Conservation (phyloP, 208 protist genomes). For the Sergeia podlipaevii region DNA sequence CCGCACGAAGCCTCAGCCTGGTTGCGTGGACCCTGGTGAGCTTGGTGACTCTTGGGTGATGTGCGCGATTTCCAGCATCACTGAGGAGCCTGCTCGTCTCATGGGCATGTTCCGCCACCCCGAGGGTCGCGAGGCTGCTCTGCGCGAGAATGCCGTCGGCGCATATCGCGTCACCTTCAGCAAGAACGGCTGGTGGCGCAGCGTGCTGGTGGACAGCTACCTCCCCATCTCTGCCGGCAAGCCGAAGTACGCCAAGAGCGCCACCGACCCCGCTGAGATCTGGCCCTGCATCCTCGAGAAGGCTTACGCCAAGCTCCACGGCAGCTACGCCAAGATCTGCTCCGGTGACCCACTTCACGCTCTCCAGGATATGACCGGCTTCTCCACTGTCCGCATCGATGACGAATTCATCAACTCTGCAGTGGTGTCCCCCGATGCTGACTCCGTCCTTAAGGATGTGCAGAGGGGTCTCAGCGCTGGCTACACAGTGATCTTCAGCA, state of each 20-base stretch:
- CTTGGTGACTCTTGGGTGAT: conserved; percentile 86
- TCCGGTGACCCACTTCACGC: conserved; percentile 87
- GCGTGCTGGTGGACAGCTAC: conserved; percentile 86
- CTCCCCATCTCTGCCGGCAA: conserved; percentile 54
- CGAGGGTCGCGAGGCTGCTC: conserved; percentile 29
- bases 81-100: conserved; percentile 42
- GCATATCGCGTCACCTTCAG: conserved; percentile 88
- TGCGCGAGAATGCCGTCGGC: conserved; percentile 51
- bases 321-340: conserved; percentile 75
- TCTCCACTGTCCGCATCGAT: conserved; percentile 71
- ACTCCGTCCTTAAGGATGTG: conserved; percentile 8
- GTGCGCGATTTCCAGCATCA: conserved; percentile 67
- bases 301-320: conserved; percentile 89
- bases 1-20: conserved; percentile 56
- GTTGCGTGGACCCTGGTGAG: conserved; percentile 64
- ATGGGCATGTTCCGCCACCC: conserved; percentile 76
- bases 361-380: conserved; percentile 81
- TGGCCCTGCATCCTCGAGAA: conserved; percentile 89
- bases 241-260: conserved; percentile 52
- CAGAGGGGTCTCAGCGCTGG: conserved; percentile 39
- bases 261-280: conserved; percentile 75
- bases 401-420: conserved; percentile 43
- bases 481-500: conserved; percentile 72
- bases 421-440: conserved; percentile 7
- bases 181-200: conserved; percentile 87